These are phyloP conservation scores for Millerozyma miso DNA, from an alignment of 805 yeast species.

Conservation along the genomic window DNA sequence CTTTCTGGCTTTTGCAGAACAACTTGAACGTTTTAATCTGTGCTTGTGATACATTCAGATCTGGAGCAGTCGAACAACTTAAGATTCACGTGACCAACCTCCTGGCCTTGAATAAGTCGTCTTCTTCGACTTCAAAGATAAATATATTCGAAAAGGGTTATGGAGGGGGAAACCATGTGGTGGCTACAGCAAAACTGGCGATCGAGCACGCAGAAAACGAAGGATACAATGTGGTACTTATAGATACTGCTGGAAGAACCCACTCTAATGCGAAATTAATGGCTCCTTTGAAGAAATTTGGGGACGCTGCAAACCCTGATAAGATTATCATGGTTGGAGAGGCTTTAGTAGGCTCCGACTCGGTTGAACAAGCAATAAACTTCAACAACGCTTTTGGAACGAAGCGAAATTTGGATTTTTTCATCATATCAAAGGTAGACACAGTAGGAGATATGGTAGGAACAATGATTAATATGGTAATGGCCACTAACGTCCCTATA, in stretches of 20 bases:
- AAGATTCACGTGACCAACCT: conserved; percentile 89
- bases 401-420: conserved; percentile 76
- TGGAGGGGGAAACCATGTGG: conserved; percentile 93
- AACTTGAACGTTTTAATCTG: conserved; percentile 82
- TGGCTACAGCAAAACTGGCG: conserved; percentile 88
- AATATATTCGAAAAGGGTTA: conserved; percentile 93
- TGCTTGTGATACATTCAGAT: conserved; percentile 96
- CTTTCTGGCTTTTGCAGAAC: conserved; percentile 92
- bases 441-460: conserved; percentile 97
- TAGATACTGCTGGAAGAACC: conserved; percentile 97
- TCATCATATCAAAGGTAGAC: conserved; percentile 90
- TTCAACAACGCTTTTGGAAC: conserved; percentile 92
- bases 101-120: conserved; percentile 57
- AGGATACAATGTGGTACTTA: conserved; percentile 76
- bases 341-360: conserved; percentile 95
- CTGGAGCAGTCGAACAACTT: conserved; percentile 98
- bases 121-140: conserved; percentile 40
- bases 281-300: conserved; percentile 94
- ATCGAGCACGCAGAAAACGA: conserved; percentile 71
- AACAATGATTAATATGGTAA: conserved; percentile 95
- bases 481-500: conserved; percentile 93
- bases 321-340: conserved; percentile 98
- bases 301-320: conserved; percentile 92
- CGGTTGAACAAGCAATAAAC: conserved; percentile 91
- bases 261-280: conserved; percentile 91